Base-by-base conservation (phyloP, 768 basidiomycete species). In the Hericium erinaceus region DNA sequence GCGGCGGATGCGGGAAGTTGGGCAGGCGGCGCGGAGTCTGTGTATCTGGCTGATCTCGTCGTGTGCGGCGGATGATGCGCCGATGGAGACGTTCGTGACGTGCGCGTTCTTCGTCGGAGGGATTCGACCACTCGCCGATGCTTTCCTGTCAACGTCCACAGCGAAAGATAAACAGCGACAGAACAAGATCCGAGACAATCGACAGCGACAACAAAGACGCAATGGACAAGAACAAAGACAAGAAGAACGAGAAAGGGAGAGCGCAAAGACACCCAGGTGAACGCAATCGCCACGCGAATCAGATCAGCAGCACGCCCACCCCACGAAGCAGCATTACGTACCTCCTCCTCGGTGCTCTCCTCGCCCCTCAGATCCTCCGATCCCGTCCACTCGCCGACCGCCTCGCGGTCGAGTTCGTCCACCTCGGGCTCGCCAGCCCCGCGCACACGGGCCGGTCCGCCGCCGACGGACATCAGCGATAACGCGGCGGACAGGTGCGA, bases 81-180 rank as follows among this genome's bases (percentile, higher is more conserved):
- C 85, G 81, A 46, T 85, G 81, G 48, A 80, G 70, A 33, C 88
- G 82, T 33, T 77, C 71, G 60, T 83, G 83, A 20, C 89, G 81
- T 3, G 86, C 89, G 28, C 85, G 80, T 66, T 93, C 91, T 69
- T 93, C 91, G 65, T 93, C 91, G 24, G 91, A 93, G 16, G 91
- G 91, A 65, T 93, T 93, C 22, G 91, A 93, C 80, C 81, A 93
- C 72, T 93, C 90, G 26, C 89, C 89, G 52, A 90, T 85, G 63
- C 88, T 91, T 84, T 89, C 74, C 62, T 70, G 60, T 44, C 28
- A 59, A 52, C 1, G n/a, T 5, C 13, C n/a, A 48, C 15, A 38
- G 49, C 49, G 24, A 52, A 60, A 28, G 57, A 55, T 60, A 52
- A 46, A 57, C 61, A 33, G 57, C 46, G 18, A 59, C 51, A 44